Evolutionary conservation across 2,329 filamentous ascomycete species (phyloP).

Genomic region (Aspergillus puulaauensis): DNA sequence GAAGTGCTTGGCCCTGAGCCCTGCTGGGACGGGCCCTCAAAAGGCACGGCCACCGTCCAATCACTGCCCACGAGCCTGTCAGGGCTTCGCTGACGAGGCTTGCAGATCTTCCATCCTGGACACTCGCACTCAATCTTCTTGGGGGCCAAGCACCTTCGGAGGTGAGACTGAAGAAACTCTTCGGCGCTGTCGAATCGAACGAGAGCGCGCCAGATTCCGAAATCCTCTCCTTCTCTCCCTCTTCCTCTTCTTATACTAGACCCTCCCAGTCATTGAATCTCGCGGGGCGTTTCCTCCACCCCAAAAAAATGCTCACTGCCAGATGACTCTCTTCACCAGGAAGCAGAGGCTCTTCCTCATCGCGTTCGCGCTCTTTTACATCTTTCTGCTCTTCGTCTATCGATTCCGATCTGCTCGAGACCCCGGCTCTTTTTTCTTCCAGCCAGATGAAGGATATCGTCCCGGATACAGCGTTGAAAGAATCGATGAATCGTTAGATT

Average conservation of each 20-base stretch:
- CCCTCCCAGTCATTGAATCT: not conserved
- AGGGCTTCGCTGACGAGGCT: too few species aligned
- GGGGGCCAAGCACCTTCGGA: not conserved
- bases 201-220: not conserved
- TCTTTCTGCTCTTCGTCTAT: conserved; percentile 19
- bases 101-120: too few species aligned
- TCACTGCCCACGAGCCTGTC: too few species aligned
- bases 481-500: conserved; percentile 20
- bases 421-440: conserved; percentile 25
- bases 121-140: not conserved
- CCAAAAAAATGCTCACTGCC: conserved; percentile 9
- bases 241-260: not conserved
- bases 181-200: not conserved
- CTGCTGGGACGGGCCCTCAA: too few species aligned
- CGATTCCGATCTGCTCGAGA: conserved; percentile 22
- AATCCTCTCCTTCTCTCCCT: not conserved
- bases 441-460: conserved; percentile 22
- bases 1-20: too few species aligned
- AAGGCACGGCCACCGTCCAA: too few species aligned
- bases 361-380: conserved; percentile 20
- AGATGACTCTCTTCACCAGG: conserved; percentile 17
- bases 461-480: conserved; percentile 21
- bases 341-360: conserved; percentile 21
- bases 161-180: not conserved
- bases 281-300: not conserved